These are phyloP conservation scores for Apiotrichum domesticum DNA, from an alignment of 1,284 basidiomycete genomes.

Conservation along the genomic window DNA sequence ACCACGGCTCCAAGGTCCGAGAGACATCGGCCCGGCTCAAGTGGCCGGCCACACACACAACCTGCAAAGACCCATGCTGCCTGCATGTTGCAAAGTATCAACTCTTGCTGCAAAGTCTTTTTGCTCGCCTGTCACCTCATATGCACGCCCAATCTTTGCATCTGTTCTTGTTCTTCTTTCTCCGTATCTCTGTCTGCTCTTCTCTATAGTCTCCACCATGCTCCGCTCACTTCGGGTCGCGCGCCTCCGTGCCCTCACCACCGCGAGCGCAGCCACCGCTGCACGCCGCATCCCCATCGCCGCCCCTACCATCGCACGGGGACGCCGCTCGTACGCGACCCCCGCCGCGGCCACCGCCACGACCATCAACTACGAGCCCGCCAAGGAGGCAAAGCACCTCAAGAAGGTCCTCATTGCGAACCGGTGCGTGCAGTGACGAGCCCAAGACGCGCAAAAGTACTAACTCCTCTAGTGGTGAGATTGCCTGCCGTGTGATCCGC, in stretches of 20 bases:
- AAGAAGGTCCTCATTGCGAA: conserved; percentile 81
- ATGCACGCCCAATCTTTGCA: no score
- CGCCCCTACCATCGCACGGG: not conserved
- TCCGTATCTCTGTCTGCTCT: not conserved
- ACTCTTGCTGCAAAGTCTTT: no score
- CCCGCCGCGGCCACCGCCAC: conserved; percentile 4
- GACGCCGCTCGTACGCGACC: conserved; percentile 3
- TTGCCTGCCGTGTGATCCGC: conserved; percentile 87
- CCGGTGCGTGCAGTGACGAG: conserved; percentile 47
- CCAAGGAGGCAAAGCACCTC: conserved; percentile 23
- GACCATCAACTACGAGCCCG: conserved; percentile 4
- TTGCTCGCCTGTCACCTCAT: no score
- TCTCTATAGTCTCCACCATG: conserved; percentile 4
- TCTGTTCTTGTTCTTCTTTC: conserved; percentile 7
- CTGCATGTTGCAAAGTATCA: no score
- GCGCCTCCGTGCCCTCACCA: conserved; percentile 8
- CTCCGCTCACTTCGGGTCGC: conserved; percentile 4
- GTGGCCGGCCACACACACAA: not conserved
- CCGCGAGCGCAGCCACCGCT: not conserved
- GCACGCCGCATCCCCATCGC: not conserved
- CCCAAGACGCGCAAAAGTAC: not conserved
- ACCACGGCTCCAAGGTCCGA: not conserved
- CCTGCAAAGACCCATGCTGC: no score
- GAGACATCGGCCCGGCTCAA: not conserved
- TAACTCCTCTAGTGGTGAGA: conserved; percentile 59